Evolutionary conservation across 2,329 filamentous ascomycete species (phyloP), one percentile per base, ranked within the genome.

Genomic region (Aureobasidium leucospermi): DNA sequence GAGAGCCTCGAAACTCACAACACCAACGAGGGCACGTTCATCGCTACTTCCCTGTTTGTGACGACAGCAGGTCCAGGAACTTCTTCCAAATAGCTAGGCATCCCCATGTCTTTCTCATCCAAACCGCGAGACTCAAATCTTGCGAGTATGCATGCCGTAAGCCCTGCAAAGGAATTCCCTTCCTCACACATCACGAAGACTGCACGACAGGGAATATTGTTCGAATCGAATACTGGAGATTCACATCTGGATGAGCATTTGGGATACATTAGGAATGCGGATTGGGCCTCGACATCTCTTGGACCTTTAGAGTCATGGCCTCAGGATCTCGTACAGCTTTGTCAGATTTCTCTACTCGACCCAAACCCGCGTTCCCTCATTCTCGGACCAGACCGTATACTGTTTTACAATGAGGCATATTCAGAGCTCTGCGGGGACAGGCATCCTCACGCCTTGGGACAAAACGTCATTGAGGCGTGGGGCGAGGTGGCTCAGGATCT

Each of bases 321-420:
- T 36, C 32, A 16, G 4, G 62, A 63, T 23, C 28, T 63, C 3
- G 16, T 53, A 19, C 60, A 61, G 38, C 49, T 63, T 9, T 55
- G 58, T 16, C 56, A 60, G n/a, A 13, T 61, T 16, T 53, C 41
- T 13, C 6, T 63, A 6, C 51, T 60, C 13, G 62, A 61, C 45
- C 57, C 46, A 15, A 32, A 39, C 16, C 62, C 62, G 4, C 62
- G 60, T 36, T 42, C 55, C 16, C 47, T 63, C 6, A 38, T 63
- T 43, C 29, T 63, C 9, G 56, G 51, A 36, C 13, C 23, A 6
- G 60, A 63, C 3, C 59, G 59, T 19, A 32, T 47, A 6, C 7
- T 63, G 19, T 52, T 63, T 13, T 63, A 63, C 32, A 63, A 63
- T 56, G 43, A 43, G 19, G 46, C 57, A 5, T 63, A 63, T 23